Evolutionary conservation across 1,139 yeast genomes (phyloP).

Genomic region (Suhomyces panamericanus): DNA sequence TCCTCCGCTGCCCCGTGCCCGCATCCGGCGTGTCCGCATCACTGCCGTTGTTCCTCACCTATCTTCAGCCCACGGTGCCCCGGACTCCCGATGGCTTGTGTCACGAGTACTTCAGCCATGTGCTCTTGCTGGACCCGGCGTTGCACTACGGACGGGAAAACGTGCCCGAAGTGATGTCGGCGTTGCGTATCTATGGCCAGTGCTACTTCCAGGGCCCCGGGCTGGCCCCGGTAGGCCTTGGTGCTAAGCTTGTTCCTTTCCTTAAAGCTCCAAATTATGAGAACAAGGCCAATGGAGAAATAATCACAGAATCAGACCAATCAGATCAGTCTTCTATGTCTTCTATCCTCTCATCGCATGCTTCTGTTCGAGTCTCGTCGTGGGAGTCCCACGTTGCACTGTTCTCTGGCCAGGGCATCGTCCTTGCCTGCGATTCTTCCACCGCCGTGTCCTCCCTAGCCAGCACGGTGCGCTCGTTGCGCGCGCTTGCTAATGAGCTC

Average conservation of each 20-base stretch:
- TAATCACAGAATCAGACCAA: too few relatives aligned
- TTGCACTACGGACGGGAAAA: slow-evolving; percentile 5
- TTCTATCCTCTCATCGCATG: too few relatives aligned
- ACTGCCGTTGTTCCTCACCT: slow-evolving; percentile 1
- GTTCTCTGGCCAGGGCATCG: slow-evolving; percentile 40
- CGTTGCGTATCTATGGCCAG: slow-evolving; percentile 13
- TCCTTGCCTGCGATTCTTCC: slow-evolving; percentile 32
- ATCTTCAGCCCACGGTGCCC: background rate
- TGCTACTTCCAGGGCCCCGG: slow-evolving; percentile 7
- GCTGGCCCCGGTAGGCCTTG: too few relatives aligned
- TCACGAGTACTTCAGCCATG: background rate
- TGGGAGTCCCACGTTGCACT: background rate
- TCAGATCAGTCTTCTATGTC: too few relatives aligned
- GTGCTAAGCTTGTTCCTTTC: too few relatives aligned
- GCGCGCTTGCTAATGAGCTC: slow-evolving; percentile 30
- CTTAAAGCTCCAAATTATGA: too few relatives aligned
- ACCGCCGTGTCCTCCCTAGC: slow-evolving; percentile 13
- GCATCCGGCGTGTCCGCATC: too few relatives aligned
- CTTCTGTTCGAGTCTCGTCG: background rate
- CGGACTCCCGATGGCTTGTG: background rate
- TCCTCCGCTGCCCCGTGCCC: background rate
- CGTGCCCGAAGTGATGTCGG: slow-evolving; percentile 9
- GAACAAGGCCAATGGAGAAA: too few relatives aligned
- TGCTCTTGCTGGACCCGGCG: background rate
- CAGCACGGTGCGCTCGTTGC: slow-evolving; percentile 30